Conservation (phyloP, 768 basidiomycete species). For the Podaxis mareebaensis region DNA sequence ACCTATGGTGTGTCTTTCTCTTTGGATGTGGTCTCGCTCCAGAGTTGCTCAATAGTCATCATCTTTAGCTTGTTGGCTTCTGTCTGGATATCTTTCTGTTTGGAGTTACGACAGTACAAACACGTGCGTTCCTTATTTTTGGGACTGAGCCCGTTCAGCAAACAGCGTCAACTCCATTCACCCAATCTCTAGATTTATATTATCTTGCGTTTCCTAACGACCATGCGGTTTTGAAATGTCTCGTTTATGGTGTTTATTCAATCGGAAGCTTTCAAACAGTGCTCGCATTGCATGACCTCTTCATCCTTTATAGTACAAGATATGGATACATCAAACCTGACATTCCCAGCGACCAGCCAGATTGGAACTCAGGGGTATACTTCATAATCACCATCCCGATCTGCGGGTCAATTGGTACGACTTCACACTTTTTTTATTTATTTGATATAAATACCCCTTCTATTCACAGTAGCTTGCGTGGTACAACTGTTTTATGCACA, state of each 20-base stretch:
- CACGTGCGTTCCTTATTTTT: neutral
- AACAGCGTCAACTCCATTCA: neutral
- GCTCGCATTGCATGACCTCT: constrained; percentile 7
- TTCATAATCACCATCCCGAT: constrained; percentile 8
- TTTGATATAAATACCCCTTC: neutral
- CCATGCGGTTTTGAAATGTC: constrained; percentile 3
- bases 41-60: neutral
- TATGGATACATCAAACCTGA: constrained; percentile 6
- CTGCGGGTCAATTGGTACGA: constrained; percentile 6
- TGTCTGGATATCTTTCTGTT: constrained; percentile 10
- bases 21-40: neutral
- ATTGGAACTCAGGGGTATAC: constrained; percentile 7
- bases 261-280: constrained; percentile 12
- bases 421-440: neutral
- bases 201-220: constrained; percentile 17
- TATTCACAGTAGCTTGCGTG: neutral
- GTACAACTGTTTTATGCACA: constrained; percentile 7
- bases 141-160: neutral
- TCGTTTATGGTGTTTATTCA: constrained; percentile 11
- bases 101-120: constrained; percentile 11
- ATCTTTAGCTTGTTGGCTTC: constrained; percentile 7
- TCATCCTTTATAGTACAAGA: constrained; percentile 1
- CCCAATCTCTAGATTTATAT: constrained; percentile 10
- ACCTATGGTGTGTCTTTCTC: neutral
- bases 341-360: neutral